Evolutionary conservation across 805 yeast genomes (phyloP).

Genomic region (Candida silvatica): DNA sequence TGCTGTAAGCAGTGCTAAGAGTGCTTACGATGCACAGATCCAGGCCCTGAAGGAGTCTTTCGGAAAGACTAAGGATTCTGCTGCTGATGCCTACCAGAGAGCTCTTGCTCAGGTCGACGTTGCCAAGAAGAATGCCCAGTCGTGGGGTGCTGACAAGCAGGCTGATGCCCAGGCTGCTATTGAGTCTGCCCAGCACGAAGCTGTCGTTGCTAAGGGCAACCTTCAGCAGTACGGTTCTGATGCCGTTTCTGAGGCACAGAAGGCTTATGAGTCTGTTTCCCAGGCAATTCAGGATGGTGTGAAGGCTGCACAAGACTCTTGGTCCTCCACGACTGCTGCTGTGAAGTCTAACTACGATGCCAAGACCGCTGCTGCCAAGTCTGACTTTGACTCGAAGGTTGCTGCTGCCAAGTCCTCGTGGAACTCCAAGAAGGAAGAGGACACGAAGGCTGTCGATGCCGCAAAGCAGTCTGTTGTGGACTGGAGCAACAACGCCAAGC

Average conservation of each 20-base stretch:
- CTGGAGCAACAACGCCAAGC: slow-evolving; percentile 38
- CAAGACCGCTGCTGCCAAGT: neutral
- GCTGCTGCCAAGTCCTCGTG: slow-evolving; percentile 1
- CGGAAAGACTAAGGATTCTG: slow-evolving; percentile 2
- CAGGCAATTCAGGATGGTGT: slow-evolving; percentile 7
- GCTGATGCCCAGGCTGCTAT: slow-evolving; percentile 6
- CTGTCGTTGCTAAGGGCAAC: slow-evolving; percentile 6
- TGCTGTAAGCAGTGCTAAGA: slow-evolving; percentile 20
- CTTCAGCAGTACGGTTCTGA: slow-evolving; percentile 8
- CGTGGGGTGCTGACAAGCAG: slow-evolving; percentile 2
- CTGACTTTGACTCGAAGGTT: too few species aligned
- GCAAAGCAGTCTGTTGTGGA: slow-evolving; percentile 23
- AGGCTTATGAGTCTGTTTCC: neutral
- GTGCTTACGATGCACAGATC: slow-evolving; percentile 10
- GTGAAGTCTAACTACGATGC: slow-evolving; percentile 22
- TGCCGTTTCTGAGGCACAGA: slow-evolving; percentile 1
- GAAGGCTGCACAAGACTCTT: slow-evolving; percentile 11
- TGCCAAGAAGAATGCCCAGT: slow-evolving; percentile 3
- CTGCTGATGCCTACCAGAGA: slow-evolving; percentile 11
- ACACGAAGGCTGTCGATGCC: slow-evolving; percentile 28
- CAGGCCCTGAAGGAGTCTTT: neutral
- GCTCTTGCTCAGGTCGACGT: slow-evolving; percentile 11
- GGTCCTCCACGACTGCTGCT: neutral
- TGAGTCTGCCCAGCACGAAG: slow-evolving; percentile 10
- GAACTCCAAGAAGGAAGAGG: slow-evolving; percentile 7